A percentile compares a stretch with the other conserved stretches of the same genome.
These are phyloP conservation scores for Microstroma glucosiphilum DNA, from an alignment of 1,284 basidiomycete genomes.

Conservation along the genomic window DNA sequence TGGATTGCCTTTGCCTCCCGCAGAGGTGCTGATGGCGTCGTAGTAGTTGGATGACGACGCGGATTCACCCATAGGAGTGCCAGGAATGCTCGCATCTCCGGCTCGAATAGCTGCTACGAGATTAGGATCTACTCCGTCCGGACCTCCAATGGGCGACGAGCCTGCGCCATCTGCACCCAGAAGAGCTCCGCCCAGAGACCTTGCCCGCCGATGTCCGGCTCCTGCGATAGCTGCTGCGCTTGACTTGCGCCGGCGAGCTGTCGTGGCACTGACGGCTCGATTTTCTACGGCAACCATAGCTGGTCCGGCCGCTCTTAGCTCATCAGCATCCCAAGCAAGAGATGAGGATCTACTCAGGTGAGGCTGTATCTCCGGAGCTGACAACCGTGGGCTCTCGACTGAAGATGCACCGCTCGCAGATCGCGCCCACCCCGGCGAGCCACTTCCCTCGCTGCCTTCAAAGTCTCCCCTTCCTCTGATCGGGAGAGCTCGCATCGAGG, in stretches of 20 bases:
- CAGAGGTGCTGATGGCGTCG: conserved; percentile 2
- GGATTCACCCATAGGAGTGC: conserved; percentile 8
- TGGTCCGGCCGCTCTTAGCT: not conserved
- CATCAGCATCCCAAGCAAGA: not conserved
- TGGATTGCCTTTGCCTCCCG: not conserved
- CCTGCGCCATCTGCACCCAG: conserved; percentile 23
- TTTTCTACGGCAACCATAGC: not conserved
- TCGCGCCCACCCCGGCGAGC: too few species aligned
- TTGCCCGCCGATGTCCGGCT: conserved; percentile 37
- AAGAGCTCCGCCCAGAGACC: conserved; percentile 38
- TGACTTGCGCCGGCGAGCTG: not conserved
- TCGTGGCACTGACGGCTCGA: not conserved
- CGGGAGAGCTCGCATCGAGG: too few species aligned
- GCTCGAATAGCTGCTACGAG: conserved; percentile 45
- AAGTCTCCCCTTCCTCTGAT: too few species aligned
- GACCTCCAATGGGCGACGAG: conserved; percentile 43
- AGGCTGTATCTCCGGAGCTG: too few species aligned
- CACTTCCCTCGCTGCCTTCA: too few species aligned
- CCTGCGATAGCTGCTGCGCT: conserved; percentile 5
- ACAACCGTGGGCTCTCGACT: not conserved
- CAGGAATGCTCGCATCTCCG: conserved; percentile 28
- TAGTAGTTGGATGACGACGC: conserved; percentile 1
- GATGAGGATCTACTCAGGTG: not conserved
- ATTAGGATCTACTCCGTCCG: conserved; percentile 47
- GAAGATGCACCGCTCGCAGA: not conserved